Evolutionary conservation across 2,329 filamentous ascomycete genomes (phyloP), one percentile per base, ranked within the genome.

Genomic region (Paracamarosporium sp.): DNA sequence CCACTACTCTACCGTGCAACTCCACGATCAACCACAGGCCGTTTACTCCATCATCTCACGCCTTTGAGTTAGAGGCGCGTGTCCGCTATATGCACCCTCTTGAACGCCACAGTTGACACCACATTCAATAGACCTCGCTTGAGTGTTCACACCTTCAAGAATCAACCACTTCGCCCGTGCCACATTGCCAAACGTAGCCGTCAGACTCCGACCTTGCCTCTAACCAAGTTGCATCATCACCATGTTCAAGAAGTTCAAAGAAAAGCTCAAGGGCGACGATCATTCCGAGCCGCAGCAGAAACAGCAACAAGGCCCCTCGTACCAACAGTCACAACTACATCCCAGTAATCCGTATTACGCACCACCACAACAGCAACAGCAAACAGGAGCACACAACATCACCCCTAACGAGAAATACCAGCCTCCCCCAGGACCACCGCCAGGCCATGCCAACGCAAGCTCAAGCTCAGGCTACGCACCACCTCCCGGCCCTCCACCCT

Each of bases 171-270:
- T 22, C n/a, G 17, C 13, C 15, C 17, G 28, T 24, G 12, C n/a
- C 13, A 35, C 28, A 35, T 24, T 17, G n/a, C 28, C 30, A 7
- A 22, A 50, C n/a, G 12, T 27, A 48, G 13, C 8, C 28, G 13
- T 22, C 43, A n/a, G 5, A 40, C 3, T 35, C 24, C 28, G 35
- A n/a, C 30, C 15, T 45, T 27, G 15, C 13, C 31, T 33, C 30
- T 22, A 28, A 48, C 35, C 12, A 36, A n/a, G 15, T 24, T 12
- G 22, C 36, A 27, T 45, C 50, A 65, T 8, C 35, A 65, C 7
- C 35, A 75, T 76, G 72, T 73, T 76, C 61, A 74, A 72, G 48
- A 76, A 76, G 48, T 53, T 74, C 20, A 76, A 76, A 50, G 68
- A 67, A 15, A 76, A 74, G 60, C 50, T 75, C n/a, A 73, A 70